phyloP scores from a whole-genome alignment of 768 basidiomycete genomes.

The Symmetrospora coprosmae region DNA sequence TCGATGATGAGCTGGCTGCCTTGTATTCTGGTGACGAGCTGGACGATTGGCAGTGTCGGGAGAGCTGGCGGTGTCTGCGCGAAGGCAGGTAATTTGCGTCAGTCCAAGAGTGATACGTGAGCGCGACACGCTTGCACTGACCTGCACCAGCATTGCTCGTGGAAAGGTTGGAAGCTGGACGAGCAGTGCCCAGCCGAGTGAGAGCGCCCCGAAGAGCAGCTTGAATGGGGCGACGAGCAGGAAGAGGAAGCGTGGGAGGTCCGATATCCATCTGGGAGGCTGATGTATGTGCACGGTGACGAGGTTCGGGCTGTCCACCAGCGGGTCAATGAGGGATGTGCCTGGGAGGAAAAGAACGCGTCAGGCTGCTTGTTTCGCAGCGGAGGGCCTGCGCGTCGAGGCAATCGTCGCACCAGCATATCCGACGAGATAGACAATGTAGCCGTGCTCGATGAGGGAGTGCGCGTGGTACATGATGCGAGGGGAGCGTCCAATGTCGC shows the following conservation, averaged over 20 bases:
- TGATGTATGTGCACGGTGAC: conserved; percentile 48
- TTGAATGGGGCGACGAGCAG: conserved; percentile 56
- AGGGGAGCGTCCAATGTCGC: conserved; percentile 88
- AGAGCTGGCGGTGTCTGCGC: conserved; percentile 87
- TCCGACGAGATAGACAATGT: conserved; percentile 66
- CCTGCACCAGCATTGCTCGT: conserved; percentile 80
- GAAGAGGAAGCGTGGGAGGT: conserved; percentile 53
- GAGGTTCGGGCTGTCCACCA: conserved; percentile 45
- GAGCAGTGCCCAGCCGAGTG: conserved; percentile 52
- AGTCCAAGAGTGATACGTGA: background rate
- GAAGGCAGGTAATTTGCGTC: background rate
- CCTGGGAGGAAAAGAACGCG: background rate
- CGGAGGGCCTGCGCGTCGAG: background rate
- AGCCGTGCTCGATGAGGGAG: conserved; percentile 67
- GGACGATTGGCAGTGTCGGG: conserved; percentile 75
- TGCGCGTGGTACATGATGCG: conserved; percentile 98
- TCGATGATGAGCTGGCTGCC: conserved; percentile 86
- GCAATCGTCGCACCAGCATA: conserved; percentile 52
- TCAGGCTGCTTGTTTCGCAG: background rate
- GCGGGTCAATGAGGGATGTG: background rate
- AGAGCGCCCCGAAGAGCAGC: conserved; percentile 53
- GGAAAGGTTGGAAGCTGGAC: conserved; percentile 53
- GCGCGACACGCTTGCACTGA: conserved; percentile 36
- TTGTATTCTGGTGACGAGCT: conserved; percentile 52
- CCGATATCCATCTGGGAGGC: conserved; percentile 47